These are phyloP conservation scores for Periconia digitata DNA, from an alignment of 2,329 filamentous ascomycete species.

Conservation along the genomic window DNA sequence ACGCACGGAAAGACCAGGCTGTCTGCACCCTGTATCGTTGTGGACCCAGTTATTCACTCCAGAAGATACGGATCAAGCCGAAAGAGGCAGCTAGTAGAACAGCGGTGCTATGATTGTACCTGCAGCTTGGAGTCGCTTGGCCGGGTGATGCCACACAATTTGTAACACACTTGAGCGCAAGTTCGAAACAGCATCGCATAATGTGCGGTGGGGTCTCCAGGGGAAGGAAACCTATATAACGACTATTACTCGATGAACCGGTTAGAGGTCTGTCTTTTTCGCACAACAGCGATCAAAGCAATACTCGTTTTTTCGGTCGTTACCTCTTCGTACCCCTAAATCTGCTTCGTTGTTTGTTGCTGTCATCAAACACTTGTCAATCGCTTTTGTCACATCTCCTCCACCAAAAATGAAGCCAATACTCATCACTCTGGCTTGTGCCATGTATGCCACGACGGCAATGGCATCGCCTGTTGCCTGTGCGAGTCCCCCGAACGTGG, in stretches of 20 bases:
- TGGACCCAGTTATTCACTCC: background rate
- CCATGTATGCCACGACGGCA: constrained; percentile 10
- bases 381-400: background rate
- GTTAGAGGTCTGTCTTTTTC: background rate
- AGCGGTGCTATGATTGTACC: background rate
- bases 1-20: too few relatives aligned
- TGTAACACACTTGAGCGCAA: constrained; percentile 17
- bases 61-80: background rate
- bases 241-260: background rate
- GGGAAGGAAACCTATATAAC: background rate
- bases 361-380: background rate
- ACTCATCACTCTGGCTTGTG: constrained; percentile 7
- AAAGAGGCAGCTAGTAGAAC: background rate
- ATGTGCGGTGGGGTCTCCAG: constrained; percentile 1
- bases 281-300: background rate
- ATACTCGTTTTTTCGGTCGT: background rate
- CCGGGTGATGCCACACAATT: constrained; percentile 2
- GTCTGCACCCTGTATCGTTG: background rate
- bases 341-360: background rate
- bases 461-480: constrained; percentile 23
- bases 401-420: constrained; percentile 11
- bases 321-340: background rate
- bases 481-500: background rate
- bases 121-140: background rate
- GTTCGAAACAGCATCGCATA: constrained; percentile 22